phyloP scores from a whole-genome alignment of 2,329 filamentous ascomycete species.

The Alternaria burnsii region DNA sequence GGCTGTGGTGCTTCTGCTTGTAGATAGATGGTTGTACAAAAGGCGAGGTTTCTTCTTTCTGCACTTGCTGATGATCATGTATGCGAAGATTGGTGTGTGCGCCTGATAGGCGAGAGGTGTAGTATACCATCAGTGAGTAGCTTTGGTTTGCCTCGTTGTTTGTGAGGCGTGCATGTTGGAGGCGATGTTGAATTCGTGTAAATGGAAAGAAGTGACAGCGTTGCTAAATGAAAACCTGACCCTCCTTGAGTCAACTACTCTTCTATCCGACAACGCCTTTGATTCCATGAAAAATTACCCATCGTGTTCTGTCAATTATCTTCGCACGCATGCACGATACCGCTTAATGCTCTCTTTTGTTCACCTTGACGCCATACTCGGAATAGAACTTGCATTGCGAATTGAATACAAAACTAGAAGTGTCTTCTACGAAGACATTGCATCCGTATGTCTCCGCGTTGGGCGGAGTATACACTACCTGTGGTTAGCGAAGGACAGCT shows the following conservation, averaged over 20 bases:
- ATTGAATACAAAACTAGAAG: conserved; percentile 60
- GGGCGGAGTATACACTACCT: conserved; percentile 79
- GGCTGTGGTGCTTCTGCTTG: neutral
- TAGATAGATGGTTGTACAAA: neutral
- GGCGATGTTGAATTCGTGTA: neutral
- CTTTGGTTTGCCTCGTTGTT: too few species aligned
- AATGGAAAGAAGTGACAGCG: neutral
- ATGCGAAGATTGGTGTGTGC: neutral
- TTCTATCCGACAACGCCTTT: neutral
- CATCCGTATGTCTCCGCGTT: conserved; percentile 86
- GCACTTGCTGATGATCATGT: neutral
- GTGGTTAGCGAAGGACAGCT: conserved; percentile 5
- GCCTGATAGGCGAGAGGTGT: too few species aligned
- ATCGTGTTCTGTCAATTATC: neutral
- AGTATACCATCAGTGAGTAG: too few species aligned
- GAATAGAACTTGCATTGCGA: conserved; percentile 45
- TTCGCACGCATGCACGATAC: neutral
- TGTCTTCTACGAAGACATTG: conserved; percentile 79
- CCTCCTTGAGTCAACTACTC: neutral
- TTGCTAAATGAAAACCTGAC: neutral
- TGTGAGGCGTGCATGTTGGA: neutral
- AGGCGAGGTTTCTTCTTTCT: neutral
- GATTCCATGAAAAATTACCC: neutral
- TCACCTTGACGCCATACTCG: conserved; percentile 37
- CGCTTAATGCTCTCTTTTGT: neutral